Conservation (phyloP, 257 asterid species). For the Solanum infundibuliforme region DNA sequence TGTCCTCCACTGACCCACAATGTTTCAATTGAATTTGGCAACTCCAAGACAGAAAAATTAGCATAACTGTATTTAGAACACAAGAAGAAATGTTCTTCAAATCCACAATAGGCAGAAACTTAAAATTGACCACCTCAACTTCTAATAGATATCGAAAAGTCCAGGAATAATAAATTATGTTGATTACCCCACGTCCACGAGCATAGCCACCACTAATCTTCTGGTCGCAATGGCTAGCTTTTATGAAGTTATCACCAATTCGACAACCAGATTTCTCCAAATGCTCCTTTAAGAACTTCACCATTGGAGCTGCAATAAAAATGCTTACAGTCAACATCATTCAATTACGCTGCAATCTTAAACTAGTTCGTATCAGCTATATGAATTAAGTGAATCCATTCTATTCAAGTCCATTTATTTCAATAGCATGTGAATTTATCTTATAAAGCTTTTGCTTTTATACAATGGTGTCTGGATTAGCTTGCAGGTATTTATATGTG, state of each 20-base stretch:
- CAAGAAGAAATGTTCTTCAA: neutral
- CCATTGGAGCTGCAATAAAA: conserved; percentile 57
- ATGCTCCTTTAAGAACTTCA: conserved; percentile 59
- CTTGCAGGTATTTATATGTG: neutral
- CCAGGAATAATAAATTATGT: neutral
- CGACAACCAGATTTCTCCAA: conserved; percentile 69
- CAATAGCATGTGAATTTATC: neutral
- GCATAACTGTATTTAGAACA: neutral
- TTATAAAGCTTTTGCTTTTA: neutral
- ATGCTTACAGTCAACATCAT: neutral
- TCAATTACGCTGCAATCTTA: neutral
- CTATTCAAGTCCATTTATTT: neutral
- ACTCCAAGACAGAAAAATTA: neutral
- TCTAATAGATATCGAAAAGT: neutral
- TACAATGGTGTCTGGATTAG: neutral
- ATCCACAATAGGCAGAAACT: neutral
- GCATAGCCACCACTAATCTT: neutral
- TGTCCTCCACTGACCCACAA: neutral
- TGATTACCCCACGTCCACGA: neutral
- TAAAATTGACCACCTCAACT: neutral
- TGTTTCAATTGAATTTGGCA: neutral
- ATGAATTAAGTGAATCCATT: neutral
- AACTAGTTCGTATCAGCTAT: neutral
- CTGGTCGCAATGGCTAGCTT: conserved; percentile 34
- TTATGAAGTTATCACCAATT: conserved; percentile 45